Conservation (phyloP, 2,329 filamentous ascomycete species). For the Podosphaera aphanis region DNA sequence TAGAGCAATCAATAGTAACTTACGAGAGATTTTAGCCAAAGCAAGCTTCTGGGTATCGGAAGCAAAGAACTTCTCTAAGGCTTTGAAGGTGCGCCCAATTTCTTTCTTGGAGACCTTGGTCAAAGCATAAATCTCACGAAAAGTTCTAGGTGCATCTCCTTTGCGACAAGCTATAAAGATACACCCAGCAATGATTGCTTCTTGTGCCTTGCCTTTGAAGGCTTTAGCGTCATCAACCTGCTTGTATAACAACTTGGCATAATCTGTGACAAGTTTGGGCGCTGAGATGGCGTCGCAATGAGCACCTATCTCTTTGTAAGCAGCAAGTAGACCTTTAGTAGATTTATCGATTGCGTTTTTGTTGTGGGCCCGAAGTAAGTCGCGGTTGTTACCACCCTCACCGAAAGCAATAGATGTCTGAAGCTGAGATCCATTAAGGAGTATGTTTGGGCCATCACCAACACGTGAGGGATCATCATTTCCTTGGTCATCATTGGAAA, state of each 20-base stretch:
- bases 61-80: constrained; percentile 68
- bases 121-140: constrained; percentile 80
- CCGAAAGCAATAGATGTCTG: constrained; percentile 72
- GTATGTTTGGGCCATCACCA: constrained; percentile 73
- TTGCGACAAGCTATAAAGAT: constrained; percentile 96
- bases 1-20: constrained; percentile 15
- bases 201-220: constrained; percentile 87
- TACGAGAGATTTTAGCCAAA: constrained; percentile 23
- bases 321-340: constrained; percentile 58
- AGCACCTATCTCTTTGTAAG: constrained; percentile 69
- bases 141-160: constrained; percentile 65
- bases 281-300: constrained; percentile 72
- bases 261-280: constrained; percentile 59
- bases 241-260: constrained; percentile 89
- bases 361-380: constrained; percentile 65
- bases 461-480: constrained; percentile 96
- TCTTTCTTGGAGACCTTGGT: constrained; percentile 94
- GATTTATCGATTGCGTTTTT: constrained; percentile 60
- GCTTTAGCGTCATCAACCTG: constrained; percentile 76
- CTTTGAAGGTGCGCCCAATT: constrained; percentile 87
- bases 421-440: constrained; percentile 75
- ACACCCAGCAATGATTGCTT: constrained; percentile 82
- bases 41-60: constrained; percentile 39
- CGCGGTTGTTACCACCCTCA: constrained; percentile 46
- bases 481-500: constrained; percentile 92